Evolutionary conservation across 163 green algal genomes (phyloP).

Genomic region (Scenedesmus sp.): DNA sequence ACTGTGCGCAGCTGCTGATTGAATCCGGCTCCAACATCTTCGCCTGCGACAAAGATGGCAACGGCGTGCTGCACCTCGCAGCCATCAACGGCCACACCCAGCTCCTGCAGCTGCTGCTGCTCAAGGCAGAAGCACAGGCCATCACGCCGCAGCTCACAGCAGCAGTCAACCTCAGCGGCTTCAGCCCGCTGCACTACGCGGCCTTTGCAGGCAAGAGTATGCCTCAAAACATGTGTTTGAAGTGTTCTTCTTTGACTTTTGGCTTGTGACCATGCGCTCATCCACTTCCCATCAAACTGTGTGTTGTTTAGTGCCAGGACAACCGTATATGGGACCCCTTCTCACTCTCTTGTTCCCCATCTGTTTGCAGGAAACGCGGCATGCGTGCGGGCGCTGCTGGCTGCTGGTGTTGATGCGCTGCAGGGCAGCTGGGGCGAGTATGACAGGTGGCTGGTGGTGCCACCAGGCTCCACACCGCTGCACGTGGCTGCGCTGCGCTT

Average conservation of each 20-base stretch:
- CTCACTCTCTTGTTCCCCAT: too few species aligned
- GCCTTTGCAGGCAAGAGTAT: neutral
- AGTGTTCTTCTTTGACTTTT: too few species aligned
- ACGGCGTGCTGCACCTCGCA: slow-evolving; percentile 1
- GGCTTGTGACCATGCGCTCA: too few species aligned
- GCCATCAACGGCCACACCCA: neutral
- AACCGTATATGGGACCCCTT: too few species aligned
- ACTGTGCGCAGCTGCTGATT: slow-evolving; percentile 23
- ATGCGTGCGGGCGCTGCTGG: neutral
- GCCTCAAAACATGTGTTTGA: too few species aligned
- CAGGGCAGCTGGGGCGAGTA: slow-evolving; percentile 8
- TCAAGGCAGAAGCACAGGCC: neutral
- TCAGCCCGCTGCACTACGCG: slow-evolving; percentile 10
- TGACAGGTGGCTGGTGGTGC: slow-evolving; percentile 34
- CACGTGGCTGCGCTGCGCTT: neutral
- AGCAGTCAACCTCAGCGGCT: slow-evolving; percentile 26
- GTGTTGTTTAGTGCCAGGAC: too few species aligned
- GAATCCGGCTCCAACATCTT: slow-evolving; percentile 22
- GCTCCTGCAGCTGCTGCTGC: neutral
- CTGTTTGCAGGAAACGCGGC: neutral
- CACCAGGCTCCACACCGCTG: neutral
- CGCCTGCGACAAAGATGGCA: slow-evolving; percentile 18
- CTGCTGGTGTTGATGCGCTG: slow-evolving; percentile 20
- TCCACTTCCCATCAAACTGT: too few species aligned
- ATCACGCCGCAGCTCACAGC: neutral